Evolutionary conservation across 1,284 basidiomycete genomes (phyloP), one percentile per base, ranked within the genome.

Genomic region (Tilletia walkeri): DNA sequence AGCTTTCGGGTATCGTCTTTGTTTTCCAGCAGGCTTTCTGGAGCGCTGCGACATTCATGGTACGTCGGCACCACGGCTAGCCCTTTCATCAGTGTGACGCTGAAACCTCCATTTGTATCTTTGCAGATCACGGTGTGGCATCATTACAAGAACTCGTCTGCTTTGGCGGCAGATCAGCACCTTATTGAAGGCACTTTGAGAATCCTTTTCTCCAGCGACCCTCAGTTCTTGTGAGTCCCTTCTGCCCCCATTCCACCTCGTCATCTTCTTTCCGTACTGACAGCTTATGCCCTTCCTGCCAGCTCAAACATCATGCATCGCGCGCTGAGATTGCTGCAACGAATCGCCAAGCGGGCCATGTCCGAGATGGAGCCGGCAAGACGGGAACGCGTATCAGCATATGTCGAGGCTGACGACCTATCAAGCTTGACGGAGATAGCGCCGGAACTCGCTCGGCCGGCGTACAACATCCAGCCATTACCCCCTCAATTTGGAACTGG

Each of bases 21-120:
- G 71, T 80, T 69, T 76, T 80, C 47, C 75, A 76, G 54, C 79
- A 80, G 56, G 77, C 75, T 4, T 79, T 79, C 63, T 75, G 79
- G 75, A 74, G 72, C 65, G 75, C 78, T 18, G 74, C 77, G 4
- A 80, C 79, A 1, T 80, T 80, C 71, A 76, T 80, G 73, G 63
- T 65, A 9, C 18, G 63, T 65, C 41, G 41, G 41, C 41, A 7
- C 41, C 14, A 9, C 14, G 9, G 41, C 41, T 45, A 7, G 9
- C 41, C 41, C 14, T 45, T 45, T 45, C 9, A 38, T 47, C 36
- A n/a, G 38, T 9, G 12, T 48, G 14, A 10, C 63, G n/a, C 63
- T 65, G 18, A 10, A 12, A 20, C 1, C 14, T 24, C 36, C 20
- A 7, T 48, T 45, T 18, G n/a, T 47, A 16, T 47, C n/a, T 14